Evolutionary conservation across 225 moss, liverwort and hornwort genomes (phyloP), one percentile per base, ranked within the genome.

Genomic region (Physcomitrellopsis africana): DNA sequence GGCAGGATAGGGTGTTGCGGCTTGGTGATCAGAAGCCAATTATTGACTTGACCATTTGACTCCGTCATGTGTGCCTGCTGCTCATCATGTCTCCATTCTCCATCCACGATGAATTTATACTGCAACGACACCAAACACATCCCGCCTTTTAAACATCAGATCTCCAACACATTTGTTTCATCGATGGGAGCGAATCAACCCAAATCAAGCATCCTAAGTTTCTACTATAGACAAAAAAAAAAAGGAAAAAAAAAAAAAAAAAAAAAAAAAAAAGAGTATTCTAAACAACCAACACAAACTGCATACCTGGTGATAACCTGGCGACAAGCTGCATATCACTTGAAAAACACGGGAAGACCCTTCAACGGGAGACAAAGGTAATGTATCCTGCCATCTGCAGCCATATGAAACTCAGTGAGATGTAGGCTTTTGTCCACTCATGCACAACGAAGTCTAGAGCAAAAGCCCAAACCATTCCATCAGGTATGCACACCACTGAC

Each of bases 61-160:
- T 95, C 97, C 58, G 93, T 86, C 87, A 84, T 90, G 65, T 89
- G 86, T 42, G 87, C 81, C 66, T 91, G 94, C 72, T 87, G 87
- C 72, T 95, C 97, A 80, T 99, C 94, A 76, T 95, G 92, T 76
- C 94, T 87, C 97, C 97, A 97, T 77, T 97, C 91, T 55, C 94
- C 94, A 84, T 97, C 97, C 60, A 97, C 97, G 63, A 97, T 90
- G 45, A 94, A 97, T 75, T 97, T 97, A 88, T 90, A 97, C 97
- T 97, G 93, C 86, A 78, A 67, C 62, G 32, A 69, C 60, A 65
- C 81, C 70, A 67, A 66, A 62, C 42, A 60, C 15, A 62, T 77
- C 26, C 80, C 17, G 53, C 48, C 52, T 46, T 76, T 19, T 51
- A 4, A 37, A 37, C 32, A 37, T 37, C 3, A 37, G 32, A 37